Percentiles rank a stretch among this genome's conserved stretches.
These are phyloP conservation scores for Podaxis sp. DNA, from an alignment of 768 basidiomycete species.

Conservation along the genomic window DNA sequence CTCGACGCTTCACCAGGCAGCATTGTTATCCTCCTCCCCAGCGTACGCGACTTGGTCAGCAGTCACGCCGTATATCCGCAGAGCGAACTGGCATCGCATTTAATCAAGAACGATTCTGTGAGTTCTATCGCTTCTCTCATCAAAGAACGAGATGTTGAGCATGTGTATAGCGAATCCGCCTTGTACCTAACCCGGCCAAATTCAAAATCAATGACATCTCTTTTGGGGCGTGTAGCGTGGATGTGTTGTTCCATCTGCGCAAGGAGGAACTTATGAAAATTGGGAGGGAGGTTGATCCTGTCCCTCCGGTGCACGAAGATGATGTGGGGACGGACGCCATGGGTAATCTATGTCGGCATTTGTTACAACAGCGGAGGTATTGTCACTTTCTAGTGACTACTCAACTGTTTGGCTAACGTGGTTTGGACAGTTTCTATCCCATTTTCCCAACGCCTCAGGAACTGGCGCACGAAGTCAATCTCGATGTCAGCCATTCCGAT, in stretches of 20 bases:
- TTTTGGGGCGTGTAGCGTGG: constrained; percentile 81
- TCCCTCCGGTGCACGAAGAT: constrained; percentile 33
- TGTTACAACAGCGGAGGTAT: constrained; percentile 87
- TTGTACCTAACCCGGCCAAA: constrained; percentile 83
- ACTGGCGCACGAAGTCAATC: constrained; percentile 75
- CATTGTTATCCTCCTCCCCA: constrained; percentile 77
- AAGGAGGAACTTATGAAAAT: constrained; percentile 78
- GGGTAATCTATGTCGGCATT: constrained; percentile 72
- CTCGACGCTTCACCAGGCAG: constrained; percentile 64
- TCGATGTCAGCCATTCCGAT: constrained; percentile 80
- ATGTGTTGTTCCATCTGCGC: constrained; percentile 85
- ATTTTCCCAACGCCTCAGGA: constrained; percentile 85
- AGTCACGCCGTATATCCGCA: constrained; percentile 88
- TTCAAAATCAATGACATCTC: constrained; percentile 84
- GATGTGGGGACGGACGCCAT: constrained; percentile 66
- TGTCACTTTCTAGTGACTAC: not conserved
- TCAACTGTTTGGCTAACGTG: not conserved
- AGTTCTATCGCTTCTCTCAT: constrained; percentile 19
- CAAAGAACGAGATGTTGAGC: not conserved
- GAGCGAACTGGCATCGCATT: constrained; percentile 45
- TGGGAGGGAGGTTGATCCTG: constrained; percentile 58
- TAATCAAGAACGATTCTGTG: constrained; percentile 51
- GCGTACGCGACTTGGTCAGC: constrained; percentile 76
- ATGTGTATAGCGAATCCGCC: constrained; percentile 58
- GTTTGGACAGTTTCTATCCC: constrained; percentile 78